Base-by-base conservation (phyloP, 2,329 filamentous ascomycete genomes). In the Cryphonectria japonica region DNA sequence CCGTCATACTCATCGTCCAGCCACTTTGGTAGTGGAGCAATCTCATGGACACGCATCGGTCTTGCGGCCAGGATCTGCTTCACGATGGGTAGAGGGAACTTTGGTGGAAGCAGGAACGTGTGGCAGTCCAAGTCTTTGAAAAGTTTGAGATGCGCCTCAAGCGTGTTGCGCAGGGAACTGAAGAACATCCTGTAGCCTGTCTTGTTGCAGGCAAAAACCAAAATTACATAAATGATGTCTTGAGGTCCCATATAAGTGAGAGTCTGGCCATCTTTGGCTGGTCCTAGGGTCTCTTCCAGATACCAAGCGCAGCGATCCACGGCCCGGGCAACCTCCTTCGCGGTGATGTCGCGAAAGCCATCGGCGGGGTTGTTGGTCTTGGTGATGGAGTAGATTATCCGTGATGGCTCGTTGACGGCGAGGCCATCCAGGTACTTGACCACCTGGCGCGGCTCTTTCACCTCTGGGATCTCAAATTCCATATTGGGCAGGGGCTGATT, bases 201-300 rank as follows among this genome's bases (percentile, higher is more conserved):
- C 73, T 83, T 83, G 69, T 79, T 79, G 50, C 71, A 78, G 14
- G 81, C 81, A n/a, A 82, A 72, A 4, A 68, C 19, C 19, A 79
- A 67, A 61, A 82, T 78, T 37, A 73, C 78, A 63, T 80, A 77
- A n/a, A 78, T 76, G 22, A 80, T 68, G 71, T 83, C 81, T 65
- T 77, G 75, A n/a, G 76, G 72, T 62, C 75, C 75, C 61, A 78
- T 65, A 66, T 78, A 79, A 6, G 74, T 69, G n/a, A 80, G 60
- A 4, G 78, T 78, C 11, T 75, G 75, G 63, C 77, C 78, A 37
- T 69, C 71, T 54, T 60, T 57, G 32, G 73, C 74, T 16, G 59
- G 69, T 11, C 76, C 78, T 34, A 80, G 69, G 3, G 65, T 70
- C 37, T 76, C 67, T 26, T 78, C 68, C 32, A 81, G 61, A 63